Conservation (phyloP, 306 rosid genomes). For the Fagus sylvatica region DNA sequence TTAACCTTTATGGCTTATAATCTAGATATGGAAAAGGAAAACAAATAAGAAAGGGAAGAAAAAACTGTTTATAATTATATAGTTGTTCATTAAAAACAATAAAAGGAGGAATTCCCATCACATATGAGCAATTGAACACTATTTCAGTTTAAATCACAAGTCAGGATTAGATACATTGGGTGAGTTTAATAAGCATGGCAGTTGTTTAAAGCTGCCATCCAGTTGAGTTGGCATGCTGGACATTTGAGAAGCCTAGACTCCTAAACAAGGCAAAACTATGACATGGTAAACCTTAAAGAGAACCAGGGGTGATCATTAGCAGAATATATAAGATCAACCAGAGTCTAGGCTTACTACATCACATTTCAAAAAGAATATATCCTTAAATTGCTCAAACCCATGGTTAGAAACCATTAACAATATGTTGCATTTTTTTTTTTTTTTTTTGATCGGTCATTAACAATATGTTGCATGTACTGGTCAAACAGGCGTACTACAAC, state of each 20-base stretch:
- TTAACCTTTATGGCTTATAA: background rate
- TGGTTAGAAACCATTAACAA: background rate
- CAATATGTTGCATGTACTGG: background rate
- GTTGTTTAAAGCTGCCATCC: background rate
- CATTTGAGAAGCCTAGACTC: background rate
- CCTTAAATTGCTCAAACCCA: constrained; percentile 3
- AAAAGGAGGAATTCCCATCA: background rate
- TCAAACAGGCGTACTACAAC: background rate
- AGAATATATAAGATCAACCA: background rate
- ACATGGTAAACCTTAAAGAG: background rate
- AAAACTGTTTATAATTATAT: background rate
- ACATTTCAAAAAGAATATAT: background rate
- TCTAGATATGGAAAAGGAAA: background rate
- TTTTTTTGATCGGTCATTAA: background rate
- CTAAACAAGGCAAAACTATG: background rate
- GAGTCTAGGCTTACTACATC: background rate
- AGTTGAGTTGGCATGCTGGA: background rate
- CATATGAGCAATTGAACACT: background rate
- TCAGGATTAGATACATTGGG: background rate
- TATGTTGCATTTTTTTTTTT: background rate
- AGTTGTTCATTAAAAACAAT: background rate
- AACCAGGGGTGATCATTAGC: background rate
- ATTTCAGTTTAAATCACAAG: background rate
- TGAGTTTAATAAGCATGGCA: background rate
- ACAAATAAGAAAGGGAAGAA: background rate